A percentile compares a stretch with the other conserved stretches of the same genome.
phyloP scores from a whole-genome alignment of 2,329 filamentous ascomycete genomes.

The Balansia obtecta region DNA sequence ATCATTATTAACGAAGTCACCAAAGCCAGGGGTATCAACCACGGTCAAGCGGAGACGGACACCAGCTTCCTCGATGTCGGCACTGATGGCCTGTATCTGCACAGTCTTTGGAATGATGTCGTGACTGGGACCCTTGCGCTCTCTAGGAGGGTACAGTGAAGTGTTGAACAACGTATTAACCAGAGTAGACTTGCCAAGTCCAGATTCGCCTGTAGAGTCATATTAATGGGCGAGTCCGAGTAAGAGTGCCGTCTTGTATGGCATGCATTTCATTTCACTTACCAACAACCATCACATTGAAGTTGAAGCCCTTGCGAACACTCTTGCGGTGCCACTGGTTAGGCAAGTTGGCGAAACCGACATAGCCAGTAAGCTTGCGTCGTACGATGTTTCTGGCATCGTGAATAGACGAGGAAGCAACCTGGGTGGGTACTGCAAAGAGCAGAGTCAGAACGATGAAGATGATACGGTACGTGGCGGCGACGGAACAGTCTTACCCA shows the following conservation, averaged over 20 bases:
- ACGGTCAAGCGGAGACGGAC: constrained; percentile 93
- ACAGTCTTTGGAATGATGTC: constrained; percentile 99
- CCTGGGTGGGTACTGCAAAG: constrained; percentile 21
- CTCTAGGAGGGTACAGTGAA: constrained; percentile 94
- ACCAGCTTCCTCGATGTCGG: constrained; percentile 96
- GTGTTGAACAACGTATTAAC: constrained; percentile 99
- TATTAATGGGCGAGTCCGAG: background rate
- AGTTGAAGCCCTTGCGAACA: constrained; percentile 99
- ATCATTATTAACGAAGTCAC: constrained; percentile 99
- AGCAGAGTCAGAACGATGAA: constrained; percentile 23
- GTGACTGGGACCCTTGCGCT: constrained; percentile 92
- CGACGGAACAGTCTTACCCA: constrained; percentile 24
- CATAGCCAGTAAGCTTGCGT: constrained; percentile 95
- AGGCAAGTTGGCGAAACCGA: constrained; percentile 95
- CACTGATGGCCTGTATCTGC: constrained; percentile 86
- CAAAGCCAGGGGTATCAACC: constrained; percentile 94
- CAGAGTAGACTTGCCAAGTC: constrained; percentile 95
- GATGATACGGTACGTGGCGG: constrained; percentile 19
- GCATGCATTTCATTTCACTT: constrained; percentile 28
- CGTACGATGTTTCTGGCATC: constrained; percentile 93
- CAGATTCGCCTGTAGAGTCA: constrained; percentile 73
- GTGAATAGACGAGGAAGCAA: constrained; percentile 32
- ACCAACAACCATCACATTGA: constrained; percentile 99
- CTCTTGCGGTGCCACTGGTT: constrained; percentile 99
- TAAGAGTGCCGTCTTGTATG: too few species aligned